Base-by-base conservation (phyloP, 2,329 filamentous ascomycete species). In the Dothideomycetes sp. region DNA sequence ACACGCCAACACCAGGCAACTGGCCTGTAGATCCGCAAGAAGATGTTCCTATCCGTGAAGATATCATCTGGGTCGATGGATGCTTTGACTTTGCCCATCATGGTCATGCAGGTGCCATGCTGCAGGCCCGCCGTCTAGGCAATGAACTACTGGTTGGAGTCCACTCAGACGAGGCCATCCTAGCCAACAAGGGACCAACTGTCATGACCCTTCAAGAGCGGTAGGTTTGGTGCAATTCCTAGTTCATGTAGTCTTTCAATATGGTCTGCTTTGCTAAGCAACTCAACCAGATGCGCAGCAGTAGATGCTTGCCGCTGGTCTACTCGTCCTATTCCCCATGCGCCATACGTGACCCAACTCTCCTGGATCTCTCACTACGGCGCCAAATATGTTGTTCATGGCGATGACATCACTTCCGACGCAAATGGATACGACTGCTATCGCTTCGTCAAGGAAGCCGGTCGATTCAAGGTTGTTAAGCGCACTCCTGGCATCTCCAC, bases 31-130 rank as follows among this genome's bases (percentile, higher is more conserved):
- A 72, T 49, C 77, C 77, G 9, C 77, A 80, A 58, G 63, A 77
- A 31, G 72, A 77, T 53, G 57, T 73, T 31, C 56, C 65, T 2
- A 66, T 80, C 34, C 65, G 63, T 18, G 71, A 81, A 42, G 78
- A 84, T 52, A 79, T 89, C 49, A 84, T 98, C 54, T 98, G 93
- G 93, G 84, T 98, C 18, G 91, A 98, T 60, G 91, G 91, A 47
- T 98, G 91, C 71, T 98, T 95, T 67, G 91, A 98, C 68, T 98
- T 98, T 65, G 93, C 88, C 65, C 91, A 98, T 61, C 91, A 96
- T 60, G 91, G 91, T 53, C 91, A 98, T 68, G 91, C 91, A 4
- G 91, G 91, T 45, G 91, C 91, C 48, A 94, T 96, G 73, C 77
- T 98, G 36, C 91, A 98, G 64, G 91, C 91, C 37, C 84, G 91